phyloP scores from a whole-genome alignment of 2,329 filamentous ascomycete genomes.

The Apiospora aurea region DNA sequence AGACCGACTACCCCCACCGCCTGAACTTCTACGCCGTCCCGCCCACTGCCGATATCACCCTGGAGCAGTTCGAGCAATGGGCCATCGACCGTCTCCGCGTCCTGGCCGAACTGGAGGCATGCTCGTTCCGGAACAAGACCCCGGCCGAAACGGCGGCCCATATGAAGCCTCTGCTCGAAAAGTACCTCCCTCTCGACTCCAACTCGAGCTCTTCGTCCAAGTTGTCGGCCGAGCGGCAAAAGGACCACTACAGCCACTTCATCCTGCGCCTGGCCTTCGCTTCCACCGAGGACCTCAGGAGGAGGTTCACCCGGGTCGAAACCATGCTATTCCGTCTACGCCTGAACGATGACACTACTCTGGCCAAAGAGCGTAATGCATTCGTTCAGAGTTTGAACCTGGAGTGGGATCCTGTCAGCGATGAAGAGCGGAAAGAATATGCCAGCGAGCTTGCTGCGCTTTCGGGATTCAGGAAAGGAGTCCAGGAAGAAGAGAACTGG shows the following conservation, averaged over 20 bases:
- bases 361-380: conserved; percentile 68
- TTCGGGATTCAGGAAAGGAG: conserved; percentile 44
- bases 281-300: conserved; percentile 86
- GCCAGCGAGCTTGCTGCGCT: conserved; percentile 66
- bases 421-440: conserved; percentile 76
- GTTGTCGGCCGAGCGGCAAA: conserved; percentile 79
- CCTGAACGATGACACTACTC: conserved; percentile 75
- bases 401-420: conserved; percentile 82
- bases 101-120: conserved; percentile 88
- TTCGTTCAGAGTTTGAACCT: conserved; percentile 83
- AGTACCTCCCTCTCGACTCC: conserved; percentile 51
- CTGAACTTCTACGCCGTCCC: conserved; percentile 92
- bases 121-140: conserved; percentile 90
- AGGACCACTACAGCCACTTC: conserved; percentile 98
- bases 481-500: conserved; percentile 81
- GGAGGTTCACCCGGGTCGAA: conserved; percentile 86
- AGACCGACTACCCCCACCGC: conserved; percentile 81
- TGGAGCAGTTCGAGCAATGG: conserved; percentile 99
- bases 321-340: conserved; percentile 87
- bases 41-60: conserved; percentile 90
- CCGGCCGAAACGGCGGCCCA: conserved; percentile 82
- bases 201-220: conserved; percentile 48
- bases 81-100: conserved; percentile 90
- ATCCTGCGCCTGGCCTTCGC: conserved; percentile 94
- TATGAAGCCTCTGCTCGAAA: conserved; percentile 86